Conservation (phyloP, 2,329 filamentous ascomycete species). For the Colletotrichum cordylinicola region DNA sequence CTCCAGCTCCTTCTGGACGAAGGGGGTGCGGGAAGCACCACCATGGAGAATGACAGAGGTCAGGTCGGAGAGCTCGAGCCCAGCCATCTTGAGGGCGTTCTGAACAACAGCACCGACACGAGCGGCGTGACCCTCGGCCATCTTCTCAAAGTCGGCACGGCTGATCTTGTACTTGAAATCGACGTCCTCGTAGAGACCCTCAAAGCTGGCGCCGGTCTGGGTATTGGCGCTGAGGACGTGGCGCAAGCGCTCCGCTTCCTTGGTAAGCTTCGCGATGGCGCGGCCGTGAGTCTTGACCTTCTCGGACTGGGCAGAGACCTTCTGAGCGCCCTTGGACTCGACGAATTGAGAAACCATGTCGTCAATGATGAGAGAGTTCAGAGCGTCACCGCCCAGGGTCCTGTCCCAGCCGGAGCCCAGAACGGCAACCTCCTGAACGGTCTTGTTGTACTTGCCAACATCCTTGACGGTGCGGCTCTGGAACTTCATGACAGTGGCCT, state of each 20-base stretch:
- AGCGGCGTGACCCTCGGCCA: conserved; percentile 71
- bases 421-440: conserved; percentile 91
- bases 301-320: conserved; percentile 64
- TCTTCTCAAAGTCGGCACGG: conserved; percentile 80
- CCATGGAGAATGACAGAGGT: conserved; percentile 94
- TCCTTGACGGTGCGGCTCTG: conserved; percentile 91
- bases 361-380: conserved; percentile 88
- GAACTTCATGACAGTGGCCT: conserved; percentile 88
- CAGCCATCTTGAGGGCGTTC: conserved; percentile 75
- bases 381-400: conserved; percentile 84
- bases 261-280: conserved; percentile 87
- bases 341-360: conserved; percentile 86
- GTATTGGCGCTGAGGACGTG: conserved; percentile 94
- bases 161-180: conserved; percentile 93
- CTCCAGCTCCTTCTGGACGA: conserved; percentile 90
- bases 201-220: conserved; percentile 80
- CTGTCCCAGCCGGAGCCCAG: conserved; percentile 88
- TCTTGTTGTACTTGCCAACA: conserved; percentile 93
- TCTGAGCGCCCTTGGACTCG: conserved; percentile 71
- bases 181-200: conserved; percentile 88
- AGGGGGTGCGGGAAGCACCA: conserved; percentile 87
- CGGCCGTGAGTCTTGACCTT: conserved; percentile 79
- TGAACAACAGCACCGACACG: conserved; percentile 74
- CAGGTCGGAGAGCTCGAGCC: conserved; percentile 76
- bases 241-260: conserved; percentile 85